Conservation (phyloP, 2,329 filamentous ascomycete genomes). For the Ophiostoma sp. region DNA sequence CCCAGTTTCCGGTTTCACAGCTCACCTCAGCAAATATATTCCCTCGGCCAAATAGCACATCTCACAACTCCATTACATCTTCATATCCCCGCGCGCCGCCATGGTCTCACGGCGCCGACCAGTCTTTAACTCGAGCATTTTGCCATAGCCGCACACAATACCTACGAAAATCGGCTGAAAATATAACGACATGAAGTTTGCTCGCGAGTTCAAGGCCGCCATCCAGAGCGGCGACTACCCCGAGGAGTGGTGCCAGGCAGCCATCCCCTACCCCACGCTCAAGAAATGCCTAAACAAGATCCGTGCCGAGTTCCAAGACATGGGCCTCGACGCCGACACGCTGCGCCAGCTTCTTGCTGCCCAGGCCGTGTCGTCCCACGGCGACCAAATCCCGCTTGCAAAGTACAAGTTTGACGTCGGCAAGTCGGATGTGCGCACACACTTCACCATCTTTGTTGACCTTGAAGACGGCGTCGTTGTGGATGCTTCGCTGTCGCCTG, state of each 20-base stretch:
- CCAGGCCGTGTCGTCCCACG: conserved; percentile 37
- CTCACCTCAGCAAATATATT: neutral
- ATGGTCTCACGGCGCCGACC: neutral
- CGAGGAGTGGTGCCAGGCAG: conserved; percentile 62
- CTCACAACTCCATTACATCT: no score
- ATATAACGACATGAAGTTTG: conserved; percentile 69
- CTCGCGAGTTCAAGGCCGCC: conserved; percentile 66
- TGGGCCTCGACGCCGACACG: conserved; percentile 68
- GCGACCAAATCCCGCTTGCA: conserved; percentile 30
- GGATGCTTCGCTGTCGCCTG: conserved; percentile 60
- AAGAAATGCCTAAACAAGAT: conserved; percentile 88
- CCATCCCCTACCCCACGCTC: conserved; percentile 76
- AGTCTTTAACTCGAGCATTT: neutral
- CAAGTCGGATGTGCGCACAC: conserved; percentile 51
- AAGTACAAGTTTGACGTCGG: conserved; percentile 49
- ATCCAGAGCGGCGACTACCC: conserved; percentile 61
- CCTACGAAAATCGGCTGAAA: neutral
- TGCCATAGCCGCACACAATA: neutral
- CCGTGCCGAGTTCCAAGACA: conserved; percentile 59
- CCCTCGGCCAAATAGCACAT: no score
- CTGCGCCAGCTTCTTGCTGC: conserved; percentile 58
- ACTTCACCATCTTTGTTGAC: conserved; percentile 64
- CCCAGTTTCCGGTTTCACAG: neutral
- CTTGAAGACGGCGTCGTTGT: conserved; percentile 60
- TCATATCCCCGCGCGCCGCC: neutral